These are phyloP conservation scores for Penicillium ucsense DNA, from an alignment of 495 filamentous ascomycete species.

Conservation along the genomic window DNA sequence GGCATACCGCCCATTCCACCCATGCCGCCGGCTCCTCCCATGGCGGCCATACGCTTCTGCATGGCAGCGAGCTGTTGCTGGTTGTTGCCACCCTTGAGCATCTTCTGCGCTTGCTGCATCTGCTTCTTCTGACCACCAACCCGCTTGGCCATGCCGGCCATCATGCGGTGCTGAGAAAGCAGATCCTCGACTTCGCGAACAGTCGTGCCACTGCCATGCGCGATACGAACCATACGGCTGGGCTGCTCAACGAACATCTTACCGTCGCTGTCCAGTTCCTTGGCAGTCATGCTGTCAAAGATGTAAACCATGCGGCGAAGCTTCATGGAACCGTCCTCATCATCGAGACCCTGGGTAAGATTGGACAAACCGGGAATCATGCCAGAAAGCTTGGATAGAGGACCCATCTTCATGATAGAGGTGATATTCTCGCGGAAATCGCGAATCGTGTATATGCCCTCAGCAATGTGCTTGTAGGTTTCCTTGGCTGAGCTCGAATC, in stretches of 20 bases:
- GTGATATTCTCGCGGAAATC: constrained; percentile 91
- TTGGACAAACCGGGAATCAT: constrained; percentile 95
- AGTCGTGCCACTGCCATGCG: constrained; percentile 76
- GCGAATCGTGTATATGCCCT: constrained; percentile 90
- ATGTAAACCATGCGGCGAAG: constrained; percentile 98
- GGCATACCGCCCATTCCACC: constrained; percentile 34
- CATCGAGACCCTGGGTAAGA: constrained; percentile 91
- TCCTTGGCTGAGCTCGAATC: constrained; percentile 74
- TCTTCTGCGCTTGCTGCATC: constrained; percentile 87
- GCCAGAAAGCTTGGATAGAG: constrained; percentile 90
- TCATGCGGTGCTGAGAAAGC: constrained; percentile 96
- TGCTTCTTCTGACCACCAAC: constrained; percentile 95
- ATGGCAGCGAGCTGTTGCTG: constrained; percentile 93
- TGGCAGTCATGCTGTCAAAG: constrained; percentile 93
- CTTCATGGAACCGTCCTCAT: constrained; percentile 87
- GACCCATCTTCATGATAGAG: constrained; percentile 99
- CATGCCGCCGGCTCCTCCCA: constrained; percentile 58
- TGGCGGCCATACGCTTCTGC: constrained; percentile 88
- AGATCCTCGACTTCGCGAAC: constrained; percentile 96
- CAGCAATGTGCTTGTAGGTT: constrained; percentile 95
- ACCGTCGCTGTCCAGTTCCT: constrained; percentile 89
- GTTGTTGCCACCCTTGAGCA: constrained; percentile 79
- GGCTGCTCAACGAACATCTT: constrained; percentile 90
- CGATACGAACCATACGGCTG: constrained; percentile 87
- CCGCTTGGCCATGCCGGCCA: constrained; percentile 98